A percentile compares a stretch with the other conserved stretches of the same genome.
phyloP scores from a whole-genome alignment of 441 rosid species.

The Viola pubescens region DNA sequence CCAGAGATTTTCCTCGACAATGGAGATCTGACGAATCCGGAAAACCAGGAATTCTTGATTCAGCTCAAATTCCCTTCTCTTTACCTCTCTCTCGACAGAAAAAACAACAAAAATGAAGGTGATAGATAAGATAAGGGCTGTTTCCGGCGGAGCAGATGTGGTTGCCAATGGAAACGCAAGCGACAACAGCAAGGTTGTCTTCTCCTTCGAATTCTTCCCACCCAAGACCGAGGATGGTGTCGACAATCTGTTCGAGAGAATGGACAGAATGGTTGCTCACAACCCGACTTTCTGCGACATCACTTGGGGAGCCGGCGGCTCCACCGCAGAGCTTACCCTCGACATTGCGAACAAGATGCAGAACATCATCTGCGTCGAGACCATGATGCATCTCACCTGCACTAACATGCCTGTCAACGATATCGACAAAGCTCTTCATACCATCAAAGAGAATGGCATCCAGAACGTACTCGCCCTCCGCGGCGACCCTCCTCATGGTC shows the following conservation, averaged over 20 bases:
- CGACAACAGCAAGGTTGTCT: conserved; percentile 34
- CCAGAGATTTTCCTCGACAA: too few relatives aligned
- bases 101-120: conserved; percentile 55
- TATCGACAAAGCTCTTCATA: conserved; percentile 78
- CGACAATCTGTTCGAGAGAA: conserved; percentile 87
- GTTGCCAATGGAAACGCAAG: conserved; percentile 9
- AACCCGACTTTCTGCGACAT: conserved; percentile 92
- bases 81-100: background rate
- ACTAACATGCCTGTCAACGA: conserved; percentile 94
- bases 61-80: background rate
- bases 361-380: conserved; percentile 86
- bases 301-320: conserved; percentile 99
- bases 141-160: conserved; percentile 1
- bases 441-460: conserved; percentile 80
- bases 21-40: too few relatives aligned
- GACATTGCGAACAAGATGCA: conserved; percentile 95
- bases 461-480: conserved; percentile 97
- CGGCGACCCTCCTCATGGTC: conserved; percentile 96
- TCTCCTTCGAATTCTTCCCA: conserved; percentile 97
- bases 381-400: conserved; percentile 99
- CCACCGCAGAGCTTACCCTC: conserved; percentile 87
- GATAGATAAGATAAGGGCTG: conserved; percentile 59
- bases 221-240: conserved; percentile 97
- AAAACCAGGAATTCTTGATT: background rate
- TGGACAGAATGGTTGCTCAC: conserved; percentile 91